Conservation (phyloP, 371 early-diverging fungal species). For the Rhizomucor miehei region DNA sequence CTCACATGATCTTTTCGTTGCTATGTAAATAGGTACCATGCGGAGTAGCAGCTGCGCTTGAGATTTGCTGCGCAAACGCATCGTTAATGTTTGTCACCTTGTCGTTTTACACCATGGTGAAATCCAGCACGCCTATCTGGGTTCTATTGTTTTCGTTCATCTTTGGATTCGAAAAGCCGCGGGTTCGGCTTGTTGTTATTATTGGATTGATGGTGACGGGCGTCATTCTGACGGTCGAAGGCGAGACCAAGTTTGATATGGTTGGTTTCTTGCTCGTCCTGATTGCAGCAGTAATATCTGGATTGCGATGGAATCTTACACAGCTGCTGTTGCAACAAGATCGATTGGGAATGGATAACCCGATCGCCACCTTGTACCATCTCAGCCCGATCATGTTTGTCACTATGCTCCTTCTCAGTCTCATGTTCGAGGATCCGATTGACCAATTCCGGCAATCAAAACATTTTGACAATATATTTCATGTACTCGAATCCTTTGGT, state of each 20-base stretch:
- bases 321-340: constrained; percentile 76
- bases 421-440: constrained; percentile 62
- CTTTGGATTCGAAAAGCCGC: constrained; percentile 80
- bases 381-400: constrained; percentile 77
- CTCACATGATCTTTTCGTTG: neutral
- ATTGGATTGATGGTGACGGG: constrained; percentile 81
- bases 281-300: constrained; percentile 75
- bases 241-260: constrained; percentile 73
- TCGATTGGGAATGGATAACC: constrained; percentile 71
- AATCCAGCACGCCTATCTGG: constrained; percentile 86
- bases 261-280: constrained; percentile 68
- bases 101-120: constrained; percentile 95
- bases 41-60: constrained; percentile 84
- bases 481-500: constrained; percentile 39
- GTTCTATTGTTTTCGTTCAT: constrained; percentile 87
- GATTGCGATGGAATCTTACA: constrained; percentile 81
- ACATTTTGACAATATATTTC: constrained; percentile 38
- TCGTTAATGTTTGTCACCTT: constrained; percentile 81
- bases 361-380: constrained; percentile 75
- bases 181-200: constrained; percentile 60
- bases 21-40: constrained; percentile 67
- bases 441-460: constrained; percentile 39
- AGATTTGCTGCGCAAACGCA: constrained; percentile 87
- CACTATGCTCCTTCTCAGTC: constrained; percentile 49
- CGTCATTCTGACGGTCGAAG: constrained; percentile 80